phyloP scores from a whole-genome alignment of 139 green algal genomes.

The Tetradesmus obliquus region DNA sequence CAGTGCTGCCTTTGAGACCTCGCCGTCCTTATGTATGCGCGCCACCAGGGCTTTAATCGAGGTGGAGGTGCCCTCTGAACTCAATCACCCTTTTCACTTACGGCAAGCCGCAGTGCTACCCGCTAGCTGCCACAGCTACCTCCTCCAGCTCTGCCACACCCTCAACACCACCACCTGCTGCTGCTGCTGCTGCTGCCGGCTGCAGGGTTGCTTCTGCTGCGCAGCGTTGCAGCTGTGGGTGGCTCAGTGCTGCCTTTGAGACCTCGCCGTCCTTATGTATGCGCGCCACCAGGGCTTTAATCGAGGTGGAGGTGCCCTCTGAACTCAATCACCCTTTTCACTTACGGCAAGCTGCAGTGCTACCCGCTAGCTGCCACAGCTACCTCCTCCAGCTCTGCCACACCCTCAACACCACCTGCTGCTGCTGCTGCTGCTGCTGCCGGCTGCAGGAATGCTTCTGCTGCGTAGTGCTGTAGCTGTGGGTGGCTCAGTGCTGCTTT shows the following conservation, averaged over 20 bases:
- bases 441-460: slow-evolving; percentile 66
- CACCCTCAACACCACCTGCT: neutral
- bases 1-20: slow-evolving; percentile 68
- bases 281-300: slow-evolving; percentile 80
- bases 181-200: neutral
- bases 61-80: slow-evolving; percentile 91
- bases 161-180: neutral
- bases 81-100: no score
- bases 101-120: no score
- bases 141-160: slow-evolving; percentile 19
- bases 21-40: slow-evolving; percentile 84
- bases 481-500: slow-evolving; percentile 62
- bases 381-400: neutral
- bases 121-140: neutral
- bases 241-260: slow-evolving; percentile 63
- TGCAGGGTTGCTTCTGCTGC: slow-evolving; percentile 65
- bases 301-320: slow-evolving; percentile 86
- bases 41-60: slow-evolving; percentile 80
- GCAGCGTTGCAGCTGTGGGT: slow-evolving; percentile 47
- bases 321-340: no score
- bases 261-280: slow-evolving; percentile 86
- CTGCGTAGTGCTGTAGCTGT: slow-evolving; percentile 39
- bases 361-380: neutral
- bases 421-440: neutral
- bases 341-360: no score